A percentile compares a stretch with the other conserved stretches of the same genome.
Conservation (phyloP, 2,329 filamentous ascomycete species). For the Fusarium camptoceras region DNA sequence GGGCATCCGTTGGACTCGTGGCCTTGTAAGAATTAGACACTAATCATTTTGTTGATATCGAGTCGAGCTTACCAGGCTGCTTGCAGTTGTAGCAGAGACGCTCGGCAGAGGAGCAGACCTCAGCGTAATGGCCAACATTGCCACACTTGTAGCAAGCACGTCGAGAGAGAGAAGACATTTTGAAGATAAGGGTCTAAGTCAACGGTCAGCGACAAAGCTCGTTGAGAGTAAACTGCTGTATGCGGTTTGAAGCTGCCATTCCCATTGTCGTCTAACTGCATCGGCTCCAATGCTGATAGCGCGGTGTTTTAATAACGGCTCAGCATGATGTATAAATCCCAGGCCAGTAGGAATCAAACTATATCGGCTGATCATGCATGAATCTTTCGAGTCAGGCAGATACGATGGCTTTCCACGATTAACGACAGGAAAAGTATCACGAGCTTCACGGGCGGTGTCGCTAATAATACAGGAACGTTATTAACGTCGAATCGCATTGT, state of each 20-base stretch:
- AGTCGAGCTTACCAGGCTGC: slow-evolving; percentile 72
- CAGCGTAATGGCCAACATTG: slow-evolving; percentile 83
- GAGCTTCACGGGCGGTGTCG: background rate
- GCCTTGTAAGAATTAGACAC: slow-evolving; percentile 56
- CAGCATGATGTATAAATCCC: background rate
- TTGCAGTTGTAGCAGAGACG: slow-evolving; percentile 99
- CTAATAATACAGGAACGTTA: background rate
- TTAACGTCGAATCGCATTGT: background rate
- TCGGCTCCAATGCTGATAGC: background rate
- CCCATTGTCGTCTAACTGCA: background rate
- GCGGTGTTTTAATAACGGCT: background rate
- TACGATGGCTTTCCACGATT: background rate
- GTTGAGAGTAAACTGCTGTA: background rate
- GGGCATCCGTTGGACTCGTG: slow-evolving; percentile 99
- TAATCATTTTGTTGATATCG: background rate
- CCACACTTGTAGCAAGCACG: slow-evolving; percentile 87
- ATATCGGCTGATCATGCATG: background rate
- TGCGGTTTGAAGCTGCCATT: slow-evolving; percentile 12
- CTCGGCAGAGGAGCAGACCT: slow-evolving; percentile 98
- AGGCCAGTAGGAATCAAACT: too few relatives aligned
- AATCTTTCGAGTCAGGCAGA: background rate
- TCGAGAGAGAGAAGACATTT: slow-evolving; percentile 83
- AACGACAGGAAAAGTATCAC: background rate
- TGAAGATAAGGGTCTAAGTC: slow-evolving; percentile 45
- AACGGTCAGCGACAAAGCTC: slow-evolving; percentile 22